Evolutionary conservation across 2,329 filamentous ascomycete species (phyloP).

Genomic region (Aureobasidium sp.): DNA sequence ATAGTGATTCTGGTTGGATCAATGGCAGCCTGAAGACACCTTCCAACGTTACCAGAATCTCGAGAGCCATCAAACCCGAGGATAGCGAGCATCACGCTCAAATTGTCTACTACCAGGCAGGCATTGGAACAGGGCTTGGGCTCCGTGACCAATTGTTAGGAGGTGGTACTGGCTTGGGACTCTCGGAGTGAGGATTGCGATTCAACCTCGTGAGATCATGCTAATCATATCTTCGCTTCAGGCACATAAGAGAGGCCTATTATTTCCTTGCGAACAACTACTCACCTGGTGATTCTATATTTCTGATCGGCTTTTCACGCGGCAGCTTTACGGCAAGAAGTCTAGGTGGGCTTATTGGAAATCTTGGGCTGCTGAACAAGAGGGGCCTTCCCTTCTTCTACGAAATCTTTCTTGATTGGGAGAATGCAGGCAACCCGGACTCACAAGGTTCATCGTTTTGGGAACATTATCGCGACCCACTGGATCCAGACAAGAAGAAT

Average conservation of each 20-base stretch:
- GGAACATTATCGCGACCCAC: slow-evolving; percentile 16
- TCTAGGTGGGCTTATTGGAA: slow-evolving; percentile 35
- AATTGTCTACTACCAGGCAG: slow-evolving; percentile 34
- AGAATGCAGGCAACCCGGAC: slow-evolving; percentile 20
- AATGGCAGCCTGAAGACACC: slow-evolving; percentile 23
- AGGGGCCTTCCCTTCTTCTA: slow-evolving; percentile 23
- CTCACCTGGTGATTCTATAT: slow-evolving; percentile 34
- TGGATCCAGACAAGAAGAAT: background rate
- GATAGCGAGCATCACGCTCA: slow-evolving; percentile 31
- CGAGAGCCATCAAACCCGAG: slow-evolving; percentile 28
- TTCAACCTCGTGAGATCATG: no score
- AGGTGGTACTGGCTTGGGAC: slow-evolving; percentile 26
- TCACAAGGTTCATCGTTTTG: slow-evolving; percentile 10
- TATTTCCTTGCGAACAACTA: slow-evolving; percentile 56
- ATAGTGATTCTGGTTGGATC: slow-evolving; percentile 29
- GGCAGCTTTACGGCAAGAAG: slow-evolving; percentile 37
- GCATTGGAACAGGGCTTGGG: slow-evolving; percentile 30
- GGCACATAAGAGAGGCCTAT: slow-evolving; percentile 53
- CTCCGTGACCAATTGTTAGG: slow-evolving; percentile 28
- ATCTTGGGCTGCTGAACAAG: slow-evolving; percentile 34
- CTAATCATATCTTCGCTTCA: no score
- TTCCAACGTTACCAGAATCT: slow-evolving; percentile 32
- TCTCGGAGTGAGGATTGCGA: slow-evolving; percentile 20
- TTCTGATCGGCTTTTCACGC: slow-evolving; percentile 38
- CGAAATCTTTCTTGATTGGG: slow-evolving; percentile 26